These are phyloP conservation scores for Ceratocystis papillata DNA, from an alignment of 2,329 filamentous ascomycete species.

Conservation along the genomic window DNA sequence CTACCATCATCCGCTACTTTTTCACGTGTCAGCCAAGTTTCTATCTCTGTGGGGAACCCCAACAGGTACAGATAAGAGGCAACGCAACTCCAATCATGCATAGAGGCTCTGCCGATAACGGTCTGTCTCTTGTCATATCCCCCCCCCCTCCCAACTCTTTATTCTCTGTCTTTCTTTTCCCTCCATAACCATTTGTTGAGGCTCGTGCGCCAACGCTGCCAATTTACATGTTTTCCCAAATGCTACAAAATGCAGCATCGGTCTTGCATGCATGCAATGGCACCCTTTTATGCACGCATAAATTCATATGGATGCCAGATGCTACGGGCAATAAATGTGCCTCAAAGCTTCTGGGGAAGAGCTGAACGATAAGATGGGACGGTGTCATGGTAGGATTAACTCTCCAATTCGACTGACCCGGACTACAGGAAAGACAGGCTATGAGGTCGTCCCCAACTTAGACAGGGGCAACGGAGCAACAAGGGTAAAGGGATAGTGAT, in stretches of 20 bases:
- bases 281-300: conserved; percentile 7
- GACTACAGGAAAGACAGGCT: not conserved
- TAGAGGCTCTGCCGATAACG: not conserved
- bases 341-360: not conserved
- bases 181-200: not conserved
- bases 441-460: not conserved
- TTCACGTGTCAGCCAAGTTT: not conserved
- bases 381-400: not conserved
- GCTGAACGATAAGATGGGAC: not conserved
- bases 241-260: not conserved
- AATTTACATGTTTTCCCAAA: not conserved
- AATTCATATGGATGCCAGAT: not conserved
- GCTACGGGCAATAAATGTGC: not conserved
- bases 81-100: conserved; percentile 5
- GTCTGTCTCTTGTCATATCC: not conserved
- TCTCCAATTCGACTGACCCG: not conserved
- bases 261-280: not conserved
- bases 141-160: not conserved
- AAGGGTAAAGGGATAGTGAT: not conserved
- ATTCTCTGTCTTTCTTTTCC: no score
- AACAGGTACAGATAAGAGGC: not conserved
- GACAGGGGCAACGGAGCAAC: not conserved
- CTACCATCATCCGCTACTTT: not conserved
- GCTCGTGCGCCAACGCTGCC: not conserved
- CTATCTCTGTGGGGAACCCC: not conserved